Evolutionary conservation across 257 asterid genomes (phyloP), one percentile per base, ranked within the genome.

Genomic region (Sherardia arvensis): DNA sequence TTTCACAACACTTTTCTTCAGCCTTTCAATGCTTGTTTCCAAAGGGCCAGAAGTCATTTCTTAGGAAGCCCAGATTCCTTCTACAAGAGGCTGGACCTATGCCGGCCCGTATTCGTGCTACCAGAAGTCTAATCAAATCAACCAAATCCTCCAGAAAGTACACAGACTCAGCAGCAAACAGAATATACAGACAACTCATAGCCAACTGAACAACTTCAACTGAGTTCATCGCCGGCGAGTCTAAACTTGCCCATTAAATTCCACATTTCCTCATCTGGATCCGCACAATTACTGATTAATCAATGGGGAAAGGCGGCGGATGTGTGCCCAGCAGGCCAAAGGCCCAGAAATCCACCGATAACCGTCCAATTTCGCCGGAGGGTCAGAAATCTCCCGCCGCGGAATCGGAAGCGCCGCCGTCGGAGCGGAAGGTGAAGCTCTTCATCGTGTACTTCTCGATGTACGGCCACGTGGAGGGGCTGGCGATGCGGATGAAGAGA

Each of bases 381-480:
- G 12, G n/a, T n/a, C n/a, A n/a, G n/a, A n/a, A n/a, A 55, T 51
- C 38, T 64, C 62, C 72, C 55, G 57, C 49, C 60, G 76, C 72
- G 6, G 77, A 72, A 27, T 55, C 71, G 15, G 76, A 71, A 30
- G 68, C 69, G 11, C 77, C 73, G n/a, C 14, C 40, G 43, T 3
- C 0, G 45, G 22, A 9, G 25, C 43, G 26, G 27, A 69, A 67
- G n/a, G 67, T 85, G 64, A 89, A 77, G 62, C 86, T 90, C 64
- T 73, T 77, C 49, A 84, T 93, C 28, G 86, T 93, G 61, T 89
- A 82, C 78, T 93, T 87, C 86, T 90, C 99, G 26, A 93, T 87
- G 96, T 89, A 92, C 77, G 99, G 97, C 54, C 97, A 93, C 78
- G 97, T 93, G 55, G 97, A 93, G 78, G 78, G 83, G 36, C 84